These are phyloP conservation scores for Chlorella vulgaris DNA, from an alignment of 139 green algal species.

Conservation along the genomic window DNA sequence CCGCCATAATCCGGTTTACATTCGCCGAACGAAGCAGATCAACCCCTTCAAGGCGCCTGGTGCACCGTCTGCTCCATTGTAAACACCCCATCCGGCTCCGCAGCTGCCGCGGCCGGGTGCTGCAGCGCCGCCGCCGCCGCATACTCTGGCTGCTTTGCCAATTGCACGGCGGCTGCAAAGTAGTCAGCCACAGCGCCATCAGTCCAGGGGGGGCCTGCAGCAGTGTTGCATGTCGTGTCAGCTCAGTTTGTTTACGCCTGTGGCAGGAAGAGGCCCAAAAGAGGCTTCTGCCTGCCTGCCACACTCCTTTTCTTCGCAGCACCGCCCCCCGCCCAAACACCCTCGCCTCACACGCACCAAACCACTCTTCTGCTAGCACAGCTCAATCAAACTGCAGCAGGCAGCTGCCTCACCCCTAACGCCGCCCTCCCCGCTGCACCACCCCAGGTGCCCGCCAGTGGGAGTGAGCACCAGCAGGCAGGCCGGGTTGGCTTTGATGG, in stretches of 20 bases:
- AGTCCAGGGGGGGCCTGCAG: slow-evolving; percentile 70
- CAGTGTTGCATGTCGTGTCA: too few species aligned
- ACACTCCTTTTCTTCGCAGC: too few species aligned
- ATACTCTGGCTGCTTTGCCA: slow-evolving; percentile 32
- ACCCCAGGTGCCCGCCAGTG: slow-evolving; percentile 85
- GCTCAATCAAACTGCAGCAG: not conserved
- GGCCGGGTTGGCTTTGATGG: slow-evolving; percentile 66
- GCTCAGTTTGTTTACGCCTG: too few species aligned
- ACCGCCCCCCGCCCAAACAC: too few species aligned
- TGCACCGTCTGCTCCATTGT: slow-evolving; percentile 13
- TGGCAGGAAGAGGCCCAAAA: too few species aligned
- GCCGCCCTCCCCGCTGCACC: slow-evolving; percentile 62
- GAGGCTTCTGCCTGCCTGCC: too few species aligned
- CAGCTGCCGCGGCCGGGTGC: not conserved
- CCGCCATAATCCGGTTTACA: too few species aligned
- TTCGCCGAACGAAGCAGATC: too few species aligned
- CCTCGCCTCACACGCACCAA: too few species aligned
- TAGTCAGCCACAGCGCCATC: slow-evolving; percentile 70
- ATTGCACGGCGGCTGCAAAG: slow-evolving; percentile 46
- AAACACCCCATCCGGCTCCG: slow-evolving; percentile 29
- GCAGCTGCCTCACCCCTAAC: slow-evolving; percentile 26
- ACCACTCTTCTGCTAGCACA: too few species aligned
- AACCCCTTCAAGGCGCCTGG: slow-evolving; percentile 38
- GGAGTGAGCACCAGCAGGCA: slow-evolving; percentile 73
- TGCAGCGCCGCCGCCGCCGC: not conserved